A percentile compares a stretch with the other conserved stretches of the same genome.
Conservation (phyloP, 805 yeast species). For the Ogataea saltuana region DNA sequence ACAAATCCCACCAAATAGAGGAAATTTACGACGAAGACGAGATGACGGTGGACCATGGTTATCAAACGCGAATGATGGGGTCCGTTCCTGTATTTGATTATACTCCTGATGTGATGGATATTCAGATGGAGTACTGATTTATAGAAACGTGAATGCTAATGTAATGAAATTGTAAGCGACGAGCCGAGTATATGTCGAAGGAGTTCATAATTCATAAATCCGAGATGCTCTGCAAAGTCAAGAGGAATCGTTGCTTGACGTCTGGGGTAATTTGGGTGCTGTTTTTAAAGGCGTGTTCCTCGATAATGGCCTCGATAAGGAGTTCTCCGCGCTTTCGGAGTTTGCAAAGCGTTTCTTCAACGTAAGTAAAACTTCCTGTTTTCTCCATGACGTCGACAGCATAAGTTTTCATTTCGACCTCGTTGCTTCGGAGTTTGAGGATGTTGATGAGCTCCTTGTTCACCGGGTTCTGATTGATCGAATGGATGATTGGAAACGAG, state of each 20-base stretch:
- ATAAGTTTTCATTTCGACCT: constrained; percentile 47
- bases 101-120: no score
- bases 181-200: neutral
- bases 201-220: neutral
- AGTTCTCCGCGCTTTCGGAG: constrained; percentile 29
- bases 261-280: no score
- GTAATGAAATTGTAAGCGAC: neutral
- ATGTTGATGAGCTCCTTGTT: constrained; percentile 49
- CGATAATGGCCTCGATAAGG: constrained; percentile 25
- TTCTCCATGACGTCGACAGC: constrained; percentile 50
- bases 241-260: constrained; percentile 7
- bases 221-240: constrained; percentile 15
- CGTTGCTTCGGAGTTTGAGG: constrained; percentile 53
- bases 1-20: constrained; percentile 18
- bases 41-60: constrained; percentile 9
- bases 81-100: no score
- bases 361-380: constrained; percentile 44
- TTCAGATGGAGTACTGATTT: neutral
- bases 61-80: no score
- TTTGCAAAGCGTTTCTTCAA: constrained; percentile 31
- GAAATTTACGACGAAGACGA: constrained; percentile 13
- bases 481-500: constrained; percentile 82
- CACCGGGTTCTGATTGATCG: constrained; percentile 40
- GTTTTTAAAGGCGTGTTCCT: constrained; percentile 7
- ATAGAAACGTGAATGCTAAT: constrained; percentile 3